Conservation (phyloP, 2,329 filamentous ascomycete species). For the Annulohypoxylon truncatum region DNA sequence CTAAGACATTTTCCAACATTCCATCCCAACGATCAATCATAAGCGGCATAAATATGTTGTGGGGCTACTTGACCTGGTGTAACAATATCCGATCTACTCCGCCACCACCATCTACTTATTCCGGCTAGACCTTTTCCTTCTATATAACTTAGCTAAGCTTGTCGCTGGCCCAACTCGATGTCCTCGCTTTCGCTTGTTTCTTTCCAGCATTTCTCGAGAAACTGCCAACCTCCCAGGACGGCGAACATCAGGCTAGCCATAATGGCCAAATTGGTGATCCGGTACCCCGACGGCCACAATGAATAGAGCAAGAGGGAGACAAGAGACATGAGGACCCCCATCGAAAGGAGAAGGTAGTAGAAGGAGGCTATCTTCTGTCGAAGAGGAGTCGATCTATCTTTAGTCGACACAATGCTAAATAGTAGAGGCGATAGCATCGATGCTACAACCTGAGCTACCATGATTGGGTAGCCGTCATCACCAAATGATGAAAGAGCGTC, state of each 20-base stretch:
- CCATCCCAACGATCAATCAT: too few relatives aligned
- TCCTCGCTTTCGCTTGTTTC: background rate
- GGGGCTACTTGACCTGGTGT: too few relatives aligned
- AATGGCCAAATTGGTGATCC: constrained; percentile 12
- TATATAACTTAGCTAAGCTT: too few relatives aligned
- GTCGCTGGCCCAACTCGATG: constrained; percentile 7
- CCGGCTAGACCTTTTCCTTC: too few relatives aligned
- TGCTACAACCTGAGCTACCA: constrained; percentile 21
- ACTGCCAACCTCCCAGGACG: constrained; percentile 32
- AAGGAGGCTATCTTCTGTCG: constrained; percentile 18
- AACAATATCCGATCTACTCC: too few relatives aligned
- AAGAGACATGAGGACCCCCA: constrained; percentile 28
- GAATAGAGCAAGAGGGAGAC: constrained; percentile 27
- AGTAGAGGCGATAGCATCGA: constrained; percentile 26
- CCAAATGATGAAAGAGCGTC: constrained; percentile 11
- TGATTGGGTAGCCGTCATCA: constrained; percentile 23
- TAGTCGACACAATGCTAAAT: constrained; percentile 22
- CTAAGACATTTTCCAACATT: background rate
- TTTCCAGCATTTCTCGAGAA: constrained; percentile 26
- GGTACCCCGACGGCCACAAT: constrained; percentile 23
- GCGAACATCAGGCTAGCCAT: constrained; percentile 25
- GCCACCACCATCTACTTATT: too few relatives aligned
- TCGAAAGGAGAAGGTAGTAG: constrained; percentile 18
- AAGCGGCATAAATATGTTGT: too few relatives aligned
- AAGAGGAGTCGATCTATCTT: constrained; percentile 6